These are phyloP conservation scores for Aspergillus luchuensis DNA, from an alignment of 2,329 filamentous ascomycete genomes.

Conservation along the genomic window DNA sequence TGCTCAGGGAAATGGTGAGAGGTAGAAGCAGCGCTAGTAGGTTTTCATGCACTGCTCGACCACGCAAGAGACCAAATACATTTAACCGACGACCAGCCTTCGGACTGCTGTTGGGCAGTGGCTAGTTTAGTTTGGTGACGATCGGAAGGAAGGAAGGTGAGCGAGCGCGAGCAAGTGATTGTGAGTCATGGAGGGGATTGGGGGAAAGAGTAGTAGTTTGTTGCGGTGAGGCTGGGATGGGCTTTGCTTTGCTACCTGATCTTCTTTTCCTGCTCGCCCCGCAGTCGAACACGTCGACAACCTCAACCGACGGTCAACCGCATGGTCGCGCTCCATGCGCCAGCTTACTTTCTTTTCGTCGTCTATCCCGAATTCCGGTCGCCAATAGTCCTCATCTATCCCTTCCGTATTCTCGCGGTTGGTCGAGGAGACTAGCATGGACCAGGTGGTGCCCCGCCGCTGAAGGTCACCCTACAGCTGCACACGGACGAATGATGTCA, in stretches of 20 bases:
- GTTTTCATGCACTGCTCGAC: not conserved
- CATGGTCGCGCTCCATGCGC: not conserved
- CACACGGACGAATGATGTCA: not conserved
- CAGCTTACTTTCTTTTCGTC: not conserved
- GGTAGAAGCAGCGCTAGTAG: not conserved
- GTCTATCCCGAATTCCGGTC: not conserved
- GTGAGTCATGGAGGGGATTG: conserved; percentile 6
- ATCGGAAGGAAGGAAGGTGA: not conserved
- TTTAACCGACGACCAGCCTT: not conserved
- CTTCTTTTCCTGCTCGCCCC: not conserved
- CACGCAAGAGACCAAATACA: not conserved
- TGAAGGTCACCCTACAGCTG: not conserved
- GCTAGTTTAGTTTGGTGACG: not conserved
- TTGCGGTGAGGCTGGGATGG: conserved; percentile 8
- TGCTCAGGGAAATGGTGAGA: no score
- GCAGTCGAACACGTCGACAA: conserved; percentile 9
- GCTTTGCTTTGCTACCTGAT: conserved; percentile 3
- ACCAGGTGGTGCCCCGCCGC: not conserved
- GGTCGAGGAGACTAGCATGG: not conserved
- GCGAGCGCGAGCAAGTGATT: not conserved
- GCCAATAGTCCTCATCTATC: not conserved
- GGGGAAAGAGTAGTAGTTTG: not conserved
- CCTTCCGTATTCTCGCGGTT: not conserved
- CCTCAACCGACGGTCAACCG: not conserved
- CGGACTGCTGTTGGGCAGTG: not conserved